Percentiles rank a stretch among this genome's conserved stretches.
Conservation (phyloP, 495 filamentous ascomycete species). For the Aspergillus biplanus region DNA sequence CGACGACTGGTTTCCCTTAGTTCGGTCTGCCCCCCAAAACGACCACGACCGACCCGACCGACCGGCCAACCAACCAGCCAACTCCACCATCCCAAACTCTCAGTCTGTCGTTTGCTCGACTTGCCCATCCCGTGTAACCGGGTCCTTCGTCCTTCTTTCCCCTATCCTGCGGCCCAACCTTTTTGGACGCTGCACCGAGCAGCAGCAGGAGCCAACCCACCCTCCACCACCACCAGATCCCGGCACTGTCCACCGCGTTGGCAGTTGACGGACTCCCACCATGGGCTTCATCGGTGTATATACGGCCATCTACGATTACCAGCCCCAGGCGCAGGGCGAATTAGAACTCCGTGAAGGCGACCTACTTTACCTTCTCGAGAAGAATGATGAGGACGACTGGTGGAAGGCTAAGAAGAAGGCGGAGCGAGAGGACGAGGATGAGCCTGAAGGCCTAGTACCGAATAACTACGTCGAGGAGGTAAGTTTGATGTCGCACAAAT, state of each 20-base stretch:
- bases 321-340: slow-evolving; percentile 86
- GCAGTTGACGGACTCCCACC: slow-evolving; percentile 24
- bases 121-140: background rate
- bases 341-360: slow-evolving; percentile 87
- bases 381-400: slow-evolving; percentile 90
- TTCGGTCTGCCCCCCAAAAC: background rate
- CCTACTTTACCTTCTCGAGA: slow-evolving; percentile 88
- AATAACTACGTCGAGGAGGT: slow-evolving; percentile 98
- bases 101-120: slow-evolving; percentile 1
- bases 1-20: background rate
- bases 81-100: slow-evolving; percentile 16
- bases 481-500: slow-evolving; percentile 37
- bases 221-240: slow-evolving; percentile 1
- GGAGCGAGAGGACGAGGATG: slow-evolving; percentile 86
- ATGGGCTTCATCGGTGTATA: slow-evolving; percentile 91
- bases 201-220: slow-evolving; percentile 20
- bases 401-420: slow-evolving; percentile 99
- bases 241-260: slow-evolving; percentile 16
- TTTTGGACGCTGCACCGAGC: slow-evolving; percentile 29
- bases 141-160: slow-evolving; percentile 12
- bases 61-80: background rate
- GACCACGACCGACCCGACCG: background rate
- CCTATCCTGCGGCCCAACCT: slow-evolving; percentile 9
- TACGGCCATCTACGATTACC: slow-evolving; percentile 91
- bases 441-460: slow-evolving; percentile 90